Conservation (phyloP, 495 filamentous ascomycete genomes). For the Neurospora sublineolata region DNA sequence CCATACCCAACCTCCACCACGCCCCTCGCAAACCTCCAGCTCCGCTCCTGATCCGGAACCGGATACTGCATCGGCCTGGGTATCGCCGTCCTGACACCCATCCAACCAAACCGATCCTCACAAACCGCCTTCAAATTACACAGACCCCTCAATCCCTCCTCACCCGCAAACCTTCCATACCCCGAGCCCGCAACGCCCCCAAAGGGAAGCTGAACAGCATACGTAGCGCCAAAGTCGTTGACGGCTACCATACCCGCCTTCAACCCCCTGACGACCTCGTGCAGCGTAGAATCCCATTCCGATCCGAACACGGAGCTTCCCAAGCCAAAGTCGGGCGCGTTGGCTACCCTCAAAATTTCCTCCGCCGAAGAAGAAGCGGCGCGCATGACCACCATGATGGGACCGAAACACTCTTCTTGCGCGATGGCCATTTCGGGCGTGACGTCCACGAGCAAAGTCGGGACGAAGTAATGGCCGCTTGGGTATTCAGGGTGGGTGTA, state of each 20-base stretch:
- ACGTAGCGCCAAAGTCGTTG: constrained; percentile 89
- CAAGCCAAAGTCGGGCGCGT: constrained; percentile 65
- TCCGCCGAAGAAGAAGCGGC: constrained; percentile 39
- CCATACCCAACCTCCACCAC: constrained; percentile 46
- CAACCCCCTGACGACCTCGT: constrained; percentile 50
- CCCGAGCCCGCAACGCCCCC: constrained; percentile 79
- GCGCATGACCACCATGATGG: constrained; percentile 74
- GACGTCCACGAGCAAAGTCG: constrained; percentile 82
- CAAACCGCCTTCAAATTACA: constrained; percentile 84
- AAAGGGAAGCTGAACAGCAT: constrained; percentile 87
- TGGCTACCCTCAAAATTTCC: constrained; percentile 67
- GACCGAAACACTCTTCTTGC: constrained; percentile 83
- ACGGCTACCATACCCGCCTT: constrained; percentile 82
- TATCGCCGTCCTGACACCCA: constrained; percentile 60
- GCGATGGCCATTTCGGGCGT: constrained; percentile 70
- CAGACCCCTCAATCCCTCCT: constrained; percentile 71
- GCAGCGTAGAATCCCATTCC: constrained; percentile 29
- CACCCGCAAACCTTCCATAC: constrained; percentile 87
- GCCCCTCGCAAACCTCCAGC: constrained; percentile 45
- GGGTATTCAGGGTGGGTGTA: constrained; percentile 57
- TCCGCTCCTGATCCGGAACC: constrained; percentile 41
- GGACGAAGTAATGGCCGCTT: constrained; percentile 79
- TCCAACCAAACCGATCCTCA: constrained; percentile 53
- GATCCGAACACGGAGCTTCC: constrained; percentile 75
- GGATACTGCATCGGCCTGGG: constrained; percentile 73